Conservation (phyloP, 345 rosid species). For the Camelina hispida region DNA sequence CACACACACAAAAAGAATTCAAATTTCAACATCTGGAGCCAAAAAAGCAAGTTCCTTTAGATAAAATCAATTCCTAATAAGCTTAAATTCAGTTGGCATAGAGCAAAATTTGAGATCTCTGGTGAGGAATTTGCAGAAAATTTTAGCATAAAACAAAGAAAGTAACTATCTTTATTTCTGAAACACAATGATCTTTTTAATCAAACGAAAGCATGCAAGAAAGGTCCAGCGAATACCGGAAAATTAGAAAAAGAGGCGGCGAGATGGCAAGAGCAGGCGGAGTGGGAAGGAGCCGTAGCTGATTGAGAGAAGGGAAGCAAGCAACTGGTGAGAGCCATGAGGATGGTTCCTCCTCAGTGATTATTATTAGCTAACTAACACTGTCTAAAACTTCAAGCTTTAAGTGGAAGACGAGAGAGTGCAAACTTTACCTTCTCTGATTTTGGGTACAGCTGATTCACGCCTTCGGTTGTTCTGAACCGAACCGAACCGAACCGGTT, state of each 20-base stretch:
- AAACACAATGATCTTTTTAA: background rate
- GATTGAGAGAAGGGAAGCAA: slow-evolving; percentile 38
- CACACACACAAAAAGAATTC: background rate
- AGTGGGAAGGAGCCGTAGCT: slow-evolving; percentile 14
- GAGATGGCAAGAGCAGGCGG: slow-evolving; percentile 30
- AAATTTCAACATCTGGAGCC: slow-evolving; percentile 14
- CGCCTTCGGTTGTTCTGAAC: background rate
- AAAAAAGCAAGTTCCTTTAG: slow-evolving; percentile 14
- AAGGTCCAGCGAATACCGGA: slow-evolving; percentile 14
- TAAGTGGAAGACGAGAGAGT: slow-evolving; percentile 19
- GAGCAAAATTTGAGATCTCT: background rate
- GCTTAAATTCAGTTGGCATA: slow-evolving; percentile 1
- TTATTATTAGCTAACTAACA: background rate
- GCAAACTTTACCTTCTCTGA: slow-evolving; percentile 1
- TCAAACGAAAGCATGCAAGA: slow-evolving; percentile 11
- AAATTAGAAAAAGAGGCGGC: slow-evolving; percentile 26
- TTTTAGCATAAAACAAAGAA: slow-evolving; percentile 11
- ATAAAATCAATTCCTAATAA: background rate
- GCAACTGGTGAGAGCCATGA: slow-evolving; percentile 32
- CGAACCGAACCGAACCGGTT: slow-evolving; percentile 16
- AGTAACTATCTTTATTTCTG: background rate
- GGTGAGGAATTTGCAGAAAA: background rate
- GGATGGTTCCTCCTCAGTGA: slow-evolving; percentile 16
- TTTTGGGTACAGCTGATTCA: slow-evolving; percentile 15
- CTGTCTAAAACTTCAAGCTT: background rate